Percentiles rank a stretch among this genome's conserved stretches.
Evolutionary conservation across 192 early-diverging fungal species (phyloP).

Genomic region (Mortierella hygrophila): DNA sequence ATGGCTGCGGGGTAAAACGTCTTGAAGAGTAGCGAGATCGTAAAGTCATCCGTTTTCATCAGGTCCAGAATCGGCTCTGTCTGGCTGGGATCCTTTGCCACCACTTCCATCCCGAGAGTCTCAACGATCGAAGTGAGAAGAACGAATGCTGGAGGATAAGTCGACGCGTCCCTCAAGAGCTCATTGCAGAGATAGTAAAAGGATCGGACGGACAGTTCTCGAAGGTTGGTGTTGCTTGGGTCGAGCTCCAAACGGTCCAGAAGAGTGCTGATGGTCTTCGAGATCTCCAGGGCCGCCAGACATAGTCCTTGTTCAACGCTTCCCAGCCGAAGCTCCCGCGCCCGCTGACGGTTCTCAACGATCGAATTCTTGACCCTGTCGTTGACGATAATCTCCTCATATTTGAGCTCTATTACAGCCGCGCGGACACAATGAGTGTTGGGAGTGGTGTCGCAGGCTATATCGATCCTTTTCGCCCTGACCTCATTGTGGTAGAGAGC

Average conservation of each 20-base stretch:
- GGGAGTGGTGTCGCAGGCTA: slow-evolving; percentile 57
- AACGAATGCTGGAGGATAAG: slow-evolving; percentile 39
- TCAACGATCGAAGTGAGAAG: slow-evolving; percentile 30
- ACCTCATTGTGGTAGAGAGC: slow-evolving; percentile 55
- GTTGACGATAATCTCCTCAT: slow-evolving; percentile 50
- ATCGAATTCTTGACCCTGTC: slow-evolving; percentile 33
- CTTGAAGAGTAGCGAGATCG: slow-evolving; percentile 30
- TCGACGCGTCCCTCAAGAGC: slow-evolving; percentile 36
- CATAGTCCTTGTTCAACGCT: slow-evolving; percentile 39
- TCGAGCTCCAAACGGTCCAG: neutral
- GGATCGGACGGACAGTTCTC: slow-evolving; percentile 18
- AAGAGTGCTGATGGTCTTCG: slow-evolving; percentile 7
- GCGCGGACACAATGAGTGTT: slow-evolving; percentile 46
- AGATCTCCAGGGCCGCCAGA: slow-evolving; percentile 30
- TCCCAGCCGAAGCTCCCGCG: slow-evolving; percentile 25
- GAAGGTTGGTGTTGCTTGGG: neutral
- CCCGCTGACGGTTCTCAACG: slow-evolving; percentile 47
- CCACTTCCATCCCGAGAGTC: slow-evolving; percentile 38
- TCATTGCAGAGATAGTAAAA: slow-evolving; percentile 41
- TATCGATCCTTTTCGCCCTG: slow-evolving; percentile 34
- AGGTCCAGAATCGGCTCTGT: slow-evolving; percentile 46
- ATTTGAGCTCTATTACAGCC: slow-evolving; percentile 43
- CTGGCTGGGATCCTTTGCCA: slow-evolving; percentile 36
- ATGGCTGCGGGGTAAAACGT: slow-evolving; percentile 50
- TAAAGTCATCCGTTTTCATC: slow-evolving; percentile 47